Evolutionary conservation across 164 flowering plant genomes (phyloP), one percentile per base, ranked within the genome.

Genomic region (Paratinospora sagittata): DNA sequence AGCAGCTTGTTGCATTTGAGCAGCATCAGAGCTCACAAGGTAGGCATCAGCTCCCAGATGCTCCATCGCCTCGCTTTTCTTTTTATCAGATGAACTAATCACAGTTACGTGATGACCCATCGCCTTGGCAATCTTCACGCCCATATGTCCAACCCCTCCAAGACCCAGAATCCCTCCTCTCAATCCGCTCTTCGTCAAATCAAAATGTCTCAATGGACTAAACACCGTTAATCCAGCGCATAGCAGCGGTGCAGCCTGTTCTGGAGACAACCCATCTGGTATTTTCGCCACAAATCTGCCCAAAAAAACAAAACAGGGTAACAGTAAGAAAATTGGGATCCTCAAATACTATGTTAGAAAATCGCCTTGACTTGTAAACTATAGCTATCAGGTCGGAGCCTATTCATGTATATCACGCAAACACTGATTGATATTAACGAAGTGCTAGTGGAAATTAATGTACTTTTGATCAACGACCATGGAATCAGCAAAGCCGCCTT

Each of bases 391-490:
- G n/a, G n/a, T n/a, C n/a, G n/a, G n/a, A n/a, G n/a, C n/a, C n/a
- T n/a, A n/a, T n/a, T n/a, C n/a, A n/a, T n/a, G n/a, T n/a, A n/a
- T n/a, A n/a, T n/a, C n/a, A n/a, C n/a, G n/a, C n/a, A n/a, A 10
- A 24, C 34, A 26, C 2, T 27, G 65, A 34, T 0, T 19, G 33
- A 61, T 21, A 61, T 60, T 5, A 90, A 55, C n/a, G n/a, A 45
- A 70, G 0, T 3, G 12, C 30, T 30, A 30, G 58, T n/a, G 17
- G n/a, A 6, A 41, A 41, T 64, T 66, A 1, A 34, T 8, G 78
- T 88, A 94, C 97, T 86, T 92, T 69, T 95, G 98, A 75, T 95
- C 84, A 55, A 88, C 89, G 67, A 92, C 84, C 89, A 87, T 85
- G 79, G 85, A 57, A 1, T 63, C 72, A 33, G 99, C 88, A 55